Base-by-base conservation (phyloP, 495 filamentous ascomycete species). In the Penicilliopsis zonata region DNA sequence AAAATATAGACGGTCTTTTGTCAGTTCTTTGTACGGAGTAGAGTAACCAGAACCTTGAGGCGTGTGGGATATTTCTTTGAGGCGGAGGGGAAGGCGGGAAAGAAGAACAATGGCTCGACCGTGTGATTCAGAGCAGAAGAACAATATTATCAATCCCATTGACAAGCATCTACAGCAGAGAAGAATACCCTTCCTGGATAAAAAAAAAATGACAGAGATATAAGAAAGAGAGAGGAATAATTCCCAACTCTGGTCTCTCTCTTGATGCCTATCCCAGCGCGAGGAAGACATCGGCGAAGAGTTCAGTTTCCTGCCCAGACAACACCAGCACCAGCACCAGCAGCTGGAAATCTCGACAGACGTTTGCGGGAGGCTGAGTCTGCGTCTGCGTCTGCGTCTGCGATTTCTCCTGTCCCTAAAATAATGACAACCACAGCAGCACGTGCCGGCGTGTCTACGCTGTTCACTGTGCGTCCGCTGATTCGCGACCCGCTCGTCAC, bases 401-500 rank as follows among this genome's bases (percentile, higher is more conserved):
- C n/a, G n/a, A n/a, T n/a, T n/a, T n/a, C n/a, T n/a, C n/a, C n/a
- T n/a, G n/a, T n/a, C n/a, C n/a, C n/a, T n/a, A n/a, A 3, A 17
- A 30, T 30, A 30, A 28, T 28, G 5, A 28, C 5, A 28, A 28
- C 21, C 6, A 23, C 6, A n/a, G n/a, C n/a, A 46, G 34, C 38
- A 29, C 50, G 52, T 32, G 45, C 53, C 20, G 63, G 67, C 54
- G 60, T 80, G 29, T 76, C 80, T 18, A 58, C 67, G 33, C 46
- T 90, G 20, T 88, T 83, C 55, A 77, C 69, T 25, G 57, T 57
- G 33, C 54, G 44, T 35, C 76, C 82, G 3, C 57, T 63, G 23
- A 67, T 95, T 43, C 65, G 57, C 35, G 88, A 95, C 54, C 32
- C 46, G 3, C 65, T 87, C 30, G 47, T 61, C 30, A 94, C 90